Percentiles rank a stretch among this genome's conserved stretches.
phyloP scores from a whole-genome alignment of 352 stramenopile genomes.

The Aphanomyces cochlioides region DNA sequence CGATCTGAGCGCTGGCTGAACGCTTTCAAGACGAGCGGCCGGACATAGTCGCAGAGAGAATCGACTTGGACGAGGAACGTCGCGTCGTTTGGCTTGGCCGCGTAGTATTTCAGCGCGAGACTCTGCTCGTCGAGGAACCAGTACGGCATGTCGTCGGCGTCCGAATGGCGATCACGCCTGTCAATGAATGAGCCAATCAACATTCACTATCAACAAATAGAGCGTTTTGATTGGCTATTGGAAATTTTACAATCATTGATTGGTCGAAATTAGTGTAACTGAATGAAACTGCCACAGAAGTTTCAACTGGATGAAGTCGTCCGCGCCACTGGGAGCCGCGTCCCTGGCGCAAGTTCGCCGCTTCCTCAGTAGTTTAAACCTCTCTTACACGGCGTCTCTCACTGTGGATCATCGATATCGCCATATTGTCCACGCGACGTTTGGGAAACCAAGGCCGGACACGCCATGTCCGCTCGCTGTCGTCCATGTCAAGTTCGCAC shows the following conservation, averaged over 20 bases:
- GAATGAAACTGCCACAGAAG: not conserved
- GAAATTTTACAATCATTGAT: no score
- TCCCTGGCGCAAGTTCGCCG: slow-evolving; percentile 13
- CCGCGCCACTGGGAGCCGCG: no score
- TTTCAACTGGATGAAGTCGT: no score
- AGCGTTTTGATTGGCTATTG: slow-evolving; percentile 3
- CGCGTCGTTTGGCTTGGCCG: not conserved
- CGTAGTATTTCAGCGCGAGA: slow-evolving; percentile 20
- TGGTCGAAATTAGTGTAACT: not conserved
- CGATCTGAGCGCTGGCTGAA: slow-evolving; percentile 10
- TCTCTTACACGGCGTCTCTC: slow-evolving; percentile 27
- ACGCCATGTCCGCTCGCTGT: slow-evolving; percentile 26
- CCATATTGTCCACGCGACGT: slow-evolving; percentile 20
- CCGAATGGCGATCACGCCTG: no score
- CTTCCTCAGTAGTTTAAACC: slow-evolving; percentile 8
- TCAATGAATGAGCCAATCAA: slow-evolving; percentile 1
- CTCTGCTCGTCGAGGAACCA: slow-evolving; percentile 27
- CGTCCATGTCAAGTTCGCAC: slow-evolving; percentile 26
- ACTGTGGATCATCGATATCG: slow-evolving; percentile 18
- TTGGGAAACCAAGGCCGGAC: slow-evolving; percentile 23
- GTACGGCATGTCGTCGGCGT: not conserved
- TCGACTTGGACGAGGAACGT: slow-evolving; percentile 12
- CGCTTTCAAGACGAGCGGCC: slow-evolving; percentile 16
- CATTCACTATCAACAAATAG: not conserved
- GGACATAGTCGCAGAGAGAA: slow-evolving; percentile 14